Conservation (phyloP, 257 asterid genomes). For the Gardenia jasminoides region DNA sequence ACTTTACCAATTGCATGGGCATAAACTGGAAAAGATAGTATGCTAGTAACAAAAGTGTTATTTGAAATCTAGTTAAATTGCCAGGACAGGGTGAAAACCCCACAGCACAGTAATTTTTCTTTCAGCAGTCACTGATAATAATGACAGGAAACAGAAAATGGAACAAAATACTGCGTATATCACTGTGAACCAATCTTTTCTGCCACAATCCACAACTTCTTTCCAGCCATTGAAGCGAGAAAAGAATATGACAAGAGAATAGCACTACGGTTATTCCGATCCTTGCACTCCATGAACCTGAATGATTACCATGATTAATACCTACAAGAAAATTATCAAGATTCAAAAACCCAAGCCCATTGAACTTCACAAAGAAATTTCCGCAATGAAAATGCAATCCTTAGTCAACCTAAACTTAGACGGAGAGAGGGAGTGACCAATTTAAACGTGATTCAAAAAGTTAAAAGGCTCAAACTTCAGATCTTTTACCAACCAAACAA, state of each 20-base stretch:
- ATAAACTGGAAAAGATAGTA: neutral
- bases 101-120: neutral
- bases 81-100: neutral
- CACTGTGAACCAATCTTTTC: constrained; percentile 52
- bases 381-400: neutral
- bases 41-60: neutral
- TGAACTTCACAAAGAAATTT: neutral
- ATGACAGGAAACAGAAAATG: neutral
- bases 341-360: constrained; percentile 37
- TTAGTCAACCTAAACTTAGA: neutral
- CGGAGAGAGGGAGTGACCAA: neutral
- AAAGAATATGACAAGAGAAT: constrained; percentile 76
- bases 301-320: constrained; percentile 68
- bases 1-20: neutral
- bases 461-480: neutral
- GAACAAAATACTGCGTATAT: neutral
- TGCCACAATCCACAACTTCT: constrained; percentile 72
- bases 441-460: neutral
- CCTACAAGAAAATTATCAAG: constrained; percentile 57
- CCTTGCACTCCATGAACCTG: constrained; percentile 99
- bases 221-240: constrained; percentile 89
- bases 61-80: constrained; percentile 6
- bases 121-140: neutral
- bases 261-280: constrained; percentile 72
- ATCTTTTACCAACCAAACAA: neutral